Base-by-base conservation (phyloP, 495 filamentous ascomycete genomes). In the Penicillium desertorum region DNA sequence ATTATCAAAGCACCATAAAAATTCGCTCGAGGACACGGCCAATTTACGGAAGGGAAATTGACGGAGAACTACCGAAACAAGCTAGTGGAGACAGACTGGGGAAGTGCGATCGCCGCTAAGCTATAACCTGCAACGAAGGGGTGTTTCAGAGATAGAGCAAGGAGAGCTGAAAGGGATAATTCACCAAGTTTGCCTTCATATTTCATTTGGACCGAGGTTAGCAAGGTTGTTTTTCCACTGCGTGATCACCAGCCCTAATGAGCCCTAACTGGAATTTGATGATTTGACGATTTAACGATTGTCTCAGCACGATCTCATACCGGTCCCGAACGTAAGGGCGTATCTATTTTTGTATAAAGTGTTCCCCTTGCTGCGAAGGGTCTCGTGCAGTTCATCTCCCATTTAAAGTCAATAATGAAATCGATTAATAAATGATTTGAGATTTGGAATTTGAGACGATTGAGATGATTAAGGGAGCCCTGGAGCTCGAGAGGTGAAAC, bases 301-400 rank as follows among this genome's bases (percentile, higher is more conserved):
- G 36, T n/a, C 36, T 39, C 11, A 29, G 16, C 44, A 48, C 27
- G 45, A 32, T 30, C n/a, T 48, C 27, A 17, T 19, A 45, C 44
- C 43, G 20, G 4, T 32, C 17, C 36, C 36, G 23, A 48, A 52
- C 4, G 36, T 36, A 52, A 52, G 50, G 50, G 36, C 22, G 32
- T 23, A 10, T 52, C 50, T 52, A 52, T 52, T 52, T 42, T 39
- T 19, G 50, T 42, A 12, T 11, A 17, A 25, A 0, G 22, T 32
- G 27, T 34, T 11, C 39, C 39, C 51, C 41, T 54, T 54, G 41
- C 51, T 23, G 27, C 27, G 12, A 34, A 45, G 51, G 27, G 41
- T 25, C 51, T 54, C 51, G 51, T 54, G 51, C 51, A 45, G 51
- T 42, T 29, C 14, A 9, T 45, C 37, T 20, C 19, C 36, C 51